Base-by-base conservation (phyloP, 495 filamentous ascomycete genomes). In the Penicillium diatomitis region DNA sequence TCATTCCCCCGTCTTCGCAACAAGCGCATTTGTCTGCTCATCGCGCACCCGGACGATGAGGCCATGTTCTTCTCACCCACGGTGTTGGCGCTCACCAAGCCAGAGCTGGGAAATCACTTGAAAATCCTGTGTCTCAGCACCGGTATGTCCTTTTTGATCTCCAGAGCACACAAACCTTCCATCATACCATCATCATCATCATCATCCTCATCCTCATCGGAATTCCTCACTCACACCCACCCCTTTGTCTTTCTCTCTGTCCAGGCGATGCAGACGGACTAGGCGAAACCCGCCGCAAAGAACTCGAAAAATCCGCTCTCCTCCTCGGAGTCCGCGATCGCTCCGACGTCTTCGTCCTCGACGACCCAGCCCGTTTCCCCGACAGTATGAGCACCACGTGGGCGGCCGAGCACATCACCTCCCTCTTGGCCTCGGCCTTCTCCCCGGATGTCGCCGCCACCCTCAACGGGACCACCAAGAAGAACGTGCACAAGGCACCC, bases 31-130 rank as follows among this genome's bases (percentile, higher is more conserved):
- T 85, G 85, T 58, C 76, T 98, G 30, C 73, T 98, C 35, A 97
- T 98, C 64, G 92, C 92, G 4, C 92, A 98, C 67, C 92, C 92
- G 0, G 92, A 98, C 65, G 92, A 98, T 53, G 92, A 98, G 72
- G 94, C 92, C 56, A 98, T 98, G 92, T 98, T 98, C 74, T 98
- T 98, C 68, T 81, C 91, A 50, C 92, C 92, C 0, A 85, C 88
- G 0, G 76, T 98, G 3, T 72, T 94, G 46, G 81, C 84, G 4
- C 75, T 98, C 30, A 88, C 89, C 10, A 75, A 78, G 20, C 74
- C 85, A 61, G 78, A 81, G 49, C 68, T 84, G 20, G 85, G 88
- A 1, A 98, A 98, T 60, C 87, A 89, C 58, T 73, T 98, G 53
- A 90, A 90, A 67, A 92, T 98, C 54, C 74, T 98, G 32, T 98